phyloP scores from a whole-genome alignment of 73 alveolate genomes.

The Breviolum minutum region DNA sequence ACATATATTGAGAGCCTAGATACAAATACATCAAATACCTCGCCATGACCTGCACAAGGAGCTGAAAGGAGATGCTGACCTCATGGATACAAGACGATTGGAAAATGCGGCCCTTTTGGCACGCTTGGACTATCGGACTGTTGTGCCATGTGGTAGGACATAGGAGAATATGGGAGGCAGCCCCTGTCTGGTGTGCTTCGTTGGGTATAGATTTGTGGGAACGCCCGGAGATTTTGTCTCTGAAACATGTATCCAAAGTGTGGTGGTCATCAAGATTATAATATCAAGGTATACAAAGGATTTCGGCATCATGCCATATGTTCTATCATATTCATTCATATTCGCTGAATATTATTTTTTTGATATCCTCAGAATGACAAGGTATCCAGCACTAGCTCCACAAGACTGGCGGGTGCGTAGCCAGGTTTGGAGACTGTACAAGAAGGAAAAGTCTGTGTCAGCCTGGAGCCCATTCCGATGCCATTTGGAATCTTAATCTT shows the following conservation, averaged over 20 bases:
- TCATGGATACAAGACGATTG: conserved; percentile 67
- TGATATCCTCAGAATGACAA: background rate
- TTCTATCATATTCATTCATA: background rate
- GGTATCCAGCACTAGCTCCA: background rate
- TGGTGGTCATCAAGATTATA: no score
- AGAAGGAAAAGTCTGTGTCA: conserved; percentile 58
- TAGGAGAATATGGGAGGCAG: no score
- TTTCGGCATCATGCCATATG: background rate
- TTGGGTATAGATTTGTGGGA: no score
- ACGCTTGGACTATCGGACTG: background rate
- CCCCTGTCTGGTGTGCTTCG: no score
- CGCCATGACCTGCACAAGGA: background rate
- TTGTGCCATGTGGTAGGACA: background rate
- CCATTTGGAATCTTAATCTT: background rate
- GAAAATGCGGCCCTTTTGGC: conserved; percentile 44
- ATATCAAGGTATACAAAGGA: no score
- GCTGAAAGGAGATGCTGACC: background rate
- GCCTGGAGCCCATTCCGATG: background rate
- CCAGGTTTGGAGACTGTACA: conserved; percentile 71
- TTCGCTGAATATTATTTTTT: background rate
- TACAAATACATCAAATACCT: no score
- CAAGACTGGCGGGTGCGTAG: background rate
- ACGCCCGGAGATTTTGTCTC: no score
- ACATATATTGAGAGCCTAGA: no score
- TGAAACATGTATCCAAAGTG: no score